Base-by-base conservation (phyloP, 768 basidiomycete genomes). In the Rhodosporidiobolus odoratus region DNA sequence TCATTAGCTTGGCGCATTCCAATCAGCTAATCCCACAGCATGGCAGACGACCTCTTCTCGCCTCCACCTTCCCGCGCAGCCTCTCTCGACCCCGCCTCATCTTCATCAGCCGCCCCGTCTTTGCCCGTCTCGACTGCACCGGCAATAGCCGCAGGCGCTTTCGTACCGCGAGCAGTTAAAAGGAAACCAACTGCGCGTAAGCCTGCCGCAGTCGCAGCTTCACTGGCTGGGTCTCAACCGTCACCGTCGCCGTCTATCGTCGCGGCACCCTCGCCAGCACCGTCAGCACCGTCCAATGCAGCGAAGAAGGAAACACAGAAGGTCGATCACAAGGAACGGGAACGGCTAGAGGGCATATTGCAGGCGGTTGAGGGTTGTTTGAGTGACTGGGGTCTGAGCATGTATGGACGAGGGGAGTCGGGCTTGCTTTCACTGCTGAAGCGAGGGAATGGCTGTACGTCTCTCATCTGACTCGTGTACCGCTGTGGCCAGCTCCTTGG, bases 301-400 rank as follows among this genome's bases (percentile, higher is more conserved):
- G 10, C 38, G 32, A 19, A 54, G 8, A 16, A 43, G 15, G 21
- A 53, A n/a, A 25, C 25, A 13, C 27, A 48, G 35, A 62, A 62
- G 47, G 47, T 62, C 34, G 6, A 23, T 8, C 5, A 19, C 6
- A 23, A 23, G 30, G 66, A 66, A 35, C 48, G 32, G 13, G 66
- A 66, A 9, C 41, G 50, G 32, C 41, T 66, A 23, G 66, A 66
- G 52, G 19, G 23, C 40, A 19, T 66, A 32, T 23, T 66, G 25
- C 25, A 21, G 19, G 30, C 66, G 3, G n/a, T 60, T 23, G 66
- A 66, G n/a, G 48, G 35, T 6, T 25, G 25, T 3, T 4, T 66
- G 40, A 52, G 34, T 16, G 66, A 66, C 27, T 66, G 50, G 38
- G 66, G 66, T 23, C 17, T 66, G 66, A 34, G 30, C 5, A 41